Evolutionary conservation across 257 asterid species (phyloP).

Genomic region (Petrea volubilis): DNA sequence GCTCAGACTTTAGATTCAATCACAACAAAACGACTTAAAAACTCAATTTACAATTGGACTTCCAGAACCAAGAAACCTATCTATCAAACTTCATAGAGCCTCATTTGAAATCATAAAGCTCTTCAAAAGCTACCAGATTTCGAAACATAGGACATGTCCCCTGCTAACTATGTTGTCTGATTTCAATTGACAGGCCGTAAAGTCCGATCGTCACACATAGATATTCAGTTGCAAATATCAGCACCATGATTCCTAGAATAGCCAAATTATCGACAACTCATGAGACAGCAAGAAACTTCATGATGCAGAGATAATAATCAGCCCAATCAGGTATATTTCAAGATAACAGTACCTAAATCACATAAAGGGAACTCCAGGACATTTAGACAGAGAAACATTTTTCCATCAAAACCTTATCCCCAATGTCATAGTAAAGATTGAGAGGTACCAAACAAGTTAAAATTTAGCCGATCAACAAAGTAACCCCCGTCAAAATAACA

Average conservation of each 20-base stretch:
- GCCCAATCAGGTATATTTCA: not conserved
- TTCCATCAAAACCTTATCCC: constrained; percentile 1
- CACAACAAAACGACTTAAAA: not conserved
- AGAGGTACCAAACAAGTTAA: not conserved
- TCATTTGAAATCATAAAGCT: not conserved
- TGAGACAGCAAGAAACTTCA: constrained; percentile 14
- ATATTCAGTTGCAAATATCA: not conserved
- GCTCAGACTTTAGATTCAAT: not conserved
- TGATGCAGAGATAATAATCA: not conserved
- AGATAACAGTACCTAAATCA: not conserved
- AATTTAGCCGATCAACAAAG: constrained; percentile 16
- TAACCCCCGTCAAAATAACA: constrained; percentile 7
- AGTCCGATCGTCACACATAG: not conserved
- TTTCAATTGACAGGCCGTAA: not conserved
- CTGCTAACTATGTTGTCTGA: constrained; percentile 9
- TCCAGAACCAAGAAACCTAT: not conserved
- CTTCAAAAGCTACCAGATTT: constrained; percentile 10
- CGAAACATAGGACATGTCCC: not conserved
- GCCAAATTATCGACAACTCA: not conserved
- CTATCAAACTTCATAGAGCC: not conserved
- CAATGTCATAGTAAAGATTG: not conserved
- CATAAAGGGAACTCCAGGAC: not conserved
- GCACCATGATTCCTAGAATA: constrained; percentile 1
- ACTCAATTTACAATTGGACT: not conserved
- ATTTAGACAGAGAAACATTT: not conserved